These are phyloP conservation scores for Eucalyptus globulus DNA, from an alignment of 345 rosid genomes.

Conservation along the genomic window DNA sequence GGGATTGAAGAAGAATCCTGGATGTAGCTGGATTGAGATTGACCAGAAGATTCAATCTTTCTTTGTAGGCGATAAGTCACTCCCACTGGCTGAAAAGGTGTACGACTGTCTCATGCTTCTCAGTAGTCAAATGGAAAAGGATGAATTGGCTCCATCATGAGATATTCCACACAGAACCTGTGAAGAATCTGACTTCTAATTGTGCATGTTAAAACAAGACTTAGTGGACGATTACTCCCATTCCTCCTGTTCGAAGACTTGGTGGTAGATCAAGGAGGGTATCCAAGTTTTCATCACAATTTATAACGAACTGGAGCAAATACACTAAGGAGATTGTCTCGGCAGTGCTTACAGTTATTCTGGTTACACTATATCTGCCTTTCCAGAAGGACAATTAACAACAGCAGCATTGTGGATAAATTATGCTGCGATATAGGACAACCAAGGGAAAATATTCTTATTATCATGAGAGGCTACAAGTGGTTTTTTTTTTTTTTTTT, in stretches of 20 bases:
- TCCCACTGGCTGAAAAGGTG: conserved; percentile 15
- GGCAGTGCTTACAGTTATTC: not conserved
- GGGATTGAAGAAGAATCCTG: conserved; percentile 52
- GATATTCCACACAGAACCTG: not conserved
- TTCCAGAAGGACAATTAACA: not conserved
- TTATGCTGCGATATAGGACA: not conserved
- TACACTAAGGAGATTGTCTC: not conserved
- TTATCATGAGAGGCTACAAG: not conserved
- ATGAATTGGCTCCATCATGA: not conserved
- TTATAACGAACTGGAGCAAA: not conserved
- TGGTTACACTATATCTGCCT: not conserved
- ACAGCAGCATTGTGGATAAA: not conserved
- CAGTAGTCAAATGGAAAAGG: conserved; percentile 36
- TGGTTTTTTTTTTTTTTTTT: not conserved
- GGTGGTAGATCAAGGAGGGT: not conserved
- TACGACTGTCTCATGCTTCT: conserved; percentile 36
- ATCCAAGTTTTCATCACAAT: not conserved
- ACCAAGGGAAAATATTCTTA: not conserved
- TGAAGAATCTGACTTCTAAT: not conserved
- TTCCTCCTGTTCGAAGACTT: not conserved
- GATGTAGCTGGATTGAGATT: conserved; percentile 79
- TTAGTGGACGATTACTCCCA: not conserved
- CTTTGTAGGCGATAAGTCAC: conserved; percentile 27
- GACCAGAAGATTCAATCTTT: conserved; percentile 34
- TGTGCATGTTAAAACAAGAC: not conserved